Evolutionary conservation across 805 yeast species (phyloP), one percentile per base, ranked within the genome.

Genomic region (Kurtzmaniella cleridarum): DNA sequence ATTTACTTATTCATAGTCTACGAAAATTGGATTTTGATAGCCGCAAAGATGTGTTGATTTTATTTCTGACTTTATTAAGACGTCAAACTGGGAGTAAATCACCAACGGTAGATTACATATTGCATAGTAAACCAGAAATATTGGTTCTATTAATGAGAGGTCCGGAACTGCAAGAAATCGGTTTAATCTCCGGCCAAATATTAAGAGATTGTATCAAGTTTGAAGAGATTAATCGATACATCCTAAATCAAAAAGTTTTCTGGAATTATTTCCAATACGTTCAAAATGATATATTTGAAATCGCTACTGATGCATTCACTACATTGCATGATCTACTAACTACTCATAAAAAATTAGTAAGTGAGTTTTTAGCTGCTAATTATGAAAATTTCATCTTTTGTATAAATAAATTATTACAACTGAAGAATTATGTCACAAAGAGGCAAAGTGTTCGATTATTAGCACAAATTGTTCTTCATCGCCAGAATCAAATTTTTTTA

Each of bases 241-340:
- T 88, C 9, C 54, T 91, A 31, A 62, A 70, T 32, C 79, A 79
- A 46, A 73, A 77, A 14, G 64, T 68, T 17, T 71, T 91, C 46
- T 93, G 98, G 98, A 76, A 78, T 44, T 82, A 79, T 51, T 91
- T 93, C 60, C 78, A 75, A 33, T 87, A 84, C 57, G 85, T 86
- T 30, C 82, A 80, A 48, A 69, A 75, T 29, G 82, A 81, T 3
- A 79, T 84, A 23, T 93, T 93, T 64, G 98, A 93, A 62, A 78
- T 85, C 16, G 88, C 95, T 41, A 86, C 96, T 0, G 96, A 89
- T 55, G 78, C 95, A 1, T 85, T 91, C 60, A 79, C 82, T 39
- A 86, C 95, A 1, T 64, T 84, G 50, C 75, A 69, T 48, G 91
- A 81, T 44, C 64, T 85, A 28, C 66, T 93, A 35, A 79, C 89